Conservation (phyloP, 169 alveolate species). For the Plasmodium ovale region DNA sequence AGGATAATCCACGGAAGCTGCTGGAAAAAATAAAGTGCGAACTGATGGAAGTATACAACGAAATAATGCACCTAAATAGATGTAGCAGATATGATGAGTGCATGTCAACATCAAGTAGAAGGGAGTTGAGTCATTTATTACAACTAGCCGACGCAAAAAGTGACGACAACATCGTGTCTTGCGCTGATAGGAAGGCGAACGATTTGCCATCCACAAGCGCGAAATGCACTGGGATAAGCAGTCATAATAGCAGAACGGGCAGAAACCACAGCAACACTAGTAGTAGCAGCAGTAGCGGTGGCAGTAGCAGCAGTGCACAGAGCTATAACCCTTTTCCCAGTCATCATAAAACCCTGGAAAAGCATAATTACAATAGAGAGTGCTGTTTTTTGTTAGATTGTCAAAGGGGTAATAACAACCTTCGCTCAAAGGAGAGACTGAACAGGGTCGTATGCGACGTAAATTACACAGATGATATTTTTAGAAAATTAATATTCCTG, state of each 20-base stretch:
- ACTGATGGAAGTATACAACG: conserved; percentile 40
- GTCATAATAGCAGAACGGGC: too few relatives aligned
- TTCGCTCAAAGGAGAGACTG: conserved; percentile 9
- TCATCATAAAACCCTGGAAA: too few relatives aligned
- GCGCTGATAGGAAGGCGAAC: neutral
- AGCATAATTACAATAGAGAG: too few relatives aligned
- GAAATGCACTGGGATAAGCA: too few relatives aligned
- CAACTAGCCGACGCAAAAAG: conserved; percentile 21
- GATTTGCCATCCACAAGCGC: too few relatives aligned
- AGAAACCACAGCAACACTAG: too few relatives aligned
- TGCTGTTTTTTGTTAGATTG: too few relatives aligned
- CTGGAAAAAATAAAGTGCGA: conserved; percentile 47
- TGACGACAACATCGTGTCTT: neutral
- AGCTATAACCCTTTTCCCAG: too few relatives aligned
- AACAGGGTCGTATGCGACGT: conserved; percentile 12
- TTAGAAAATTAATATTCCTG: conserved; percentile 17
- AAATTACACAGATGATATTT: conserved; percentile 33
- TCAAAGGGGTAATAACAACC: neutral
- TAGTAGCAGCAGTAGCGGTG: too few relatives aligned
- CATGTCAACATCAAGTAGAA: neutral
- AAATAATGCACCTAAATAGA: conserved; percentile 31
- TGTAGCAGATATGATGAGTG: neutral
- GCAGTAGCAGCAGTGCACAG: too few relatives aligned
- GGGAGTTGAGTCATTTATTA: conserved; percentile 8
- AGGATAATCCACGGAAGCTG: conserved; percentile 22